A percentile compares a stretch with the other conserved stretches of the same genome.
Evolutionary conservation across 2,329 filamentous ascomycete species (phyloP).

Genomic region (Ceratocystis alfenasii): DNA sequence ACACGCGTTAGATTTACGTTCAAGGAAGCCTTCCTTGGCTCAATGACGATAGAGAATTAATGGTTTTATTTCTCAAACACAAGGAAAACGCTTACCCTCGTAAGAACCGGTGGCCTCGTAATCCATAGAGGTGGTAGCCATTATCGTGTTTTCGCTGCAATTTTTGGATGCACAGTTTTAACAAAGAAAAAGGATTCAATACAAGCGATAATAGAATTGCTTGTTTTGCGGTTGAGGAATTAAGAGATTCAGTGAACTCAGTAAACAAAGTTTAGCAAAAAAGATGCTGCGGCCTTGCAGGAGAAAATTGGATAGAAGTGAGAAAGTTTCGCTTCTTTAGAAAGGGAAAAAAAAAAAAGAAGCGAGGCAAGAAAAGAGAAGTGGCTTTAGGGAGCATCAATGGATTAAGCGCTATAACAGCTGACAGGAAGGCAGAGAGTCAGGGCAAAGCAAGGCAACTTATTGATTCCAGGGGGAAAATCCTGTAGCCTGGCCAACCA

Average conservation of each 20-base stretch:
- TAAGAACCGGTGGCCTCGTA: slow-evolving; percentile 58
- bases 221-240: background rate
- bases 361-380: background rate
- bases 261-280: background rate
- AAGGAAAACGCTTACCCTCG: slow-evolving; percentile 39
- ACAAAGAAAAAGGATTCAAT: slow-evolving; percentile 26
- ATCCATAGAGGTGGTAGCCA: slow-evolving; percentile 57
- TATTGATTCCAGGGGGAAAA: slow-evolving; percentile 10
- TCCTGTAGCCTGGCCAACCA: slow-evolving; percentile 12
- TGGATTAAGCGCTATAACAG: background rate
- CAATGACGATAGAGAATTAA: background rate
- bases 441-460: background rate
- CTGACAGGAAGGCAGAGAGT: background rate
- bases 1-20: background rate
- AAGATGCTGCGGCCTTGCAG: background rate
- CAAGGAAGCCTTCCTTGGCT: background rate
- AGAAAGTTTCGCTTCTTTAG: background rate
- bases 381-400: slow-evolving; percentile 6
- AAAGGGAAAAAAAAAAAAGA: background rate
- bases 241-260: background rate
- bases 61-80: background rate
- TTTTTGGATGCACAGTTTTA: slow-evolving; percentile 22
- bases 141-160: slow-evolving; percentile 27
- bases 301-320: background rate
- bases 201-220: slow-evolving; percentile 23